A percentile compares a stretch with the other conserved stretches of the same genome.
Conservation (phyloP, 306 rosid species). For the Vigna nakashimae region DNA sequence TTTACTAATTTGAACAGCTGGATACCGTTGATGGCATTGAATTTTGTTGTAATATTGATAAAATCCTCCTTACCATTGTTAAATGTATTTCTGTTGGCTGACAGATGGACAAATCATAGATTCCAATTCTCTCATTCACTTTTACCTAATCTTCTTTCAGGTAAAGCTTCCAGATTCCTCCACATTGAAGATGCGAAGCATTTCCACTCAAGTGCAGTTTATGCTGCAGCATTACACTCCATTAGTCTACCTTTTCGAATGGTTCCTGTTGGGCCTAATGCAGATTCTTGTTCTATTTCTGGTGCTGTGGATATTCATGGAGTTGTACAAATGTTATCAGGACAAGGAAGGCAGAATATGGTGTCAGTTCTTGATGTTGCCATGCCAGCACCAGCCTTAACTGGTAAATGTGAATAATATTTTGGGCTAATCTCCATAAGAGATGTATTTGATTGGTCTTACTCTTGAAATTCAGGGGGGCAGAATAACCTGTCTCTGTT, state of each 20-base stretch:
- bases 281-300: constrained; percentile 59
- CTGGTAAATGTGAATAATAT: constrained; percentile 56
- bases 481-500: constrained; percentile 54
- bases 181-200: constrained; percentile 66
- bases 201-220: constrained; percentile 85
- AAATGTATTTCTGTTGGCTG: constrained; percentile 29
- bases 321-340: constrained; percentile 71
- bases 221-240: constrained; percentile 84
- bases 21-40: constrained; percentile 19
- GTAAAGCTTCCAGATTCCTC: constrained; percentile 72
- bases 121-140: constrained; percentile 28
- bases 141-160: constrained; percentile 47
- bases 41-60: constrained; percentile 3
- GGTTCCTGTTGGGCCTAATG: constrained; percentile 70
- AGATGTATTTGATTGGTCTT: constrained; percentile 46
- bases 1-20: constrained; percentile 10
- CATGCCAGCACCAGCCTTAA: constrained; percentile 83
- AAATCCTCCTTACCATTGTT: background rate
- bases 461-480: constrained; percentile 59
- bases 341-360: constrained; percentile 79
- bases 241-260: constrained; percentile 85
- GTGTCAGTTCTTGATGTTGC: constrained; percentile 82
- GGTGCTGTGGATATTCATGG: constrained; percentile 79
- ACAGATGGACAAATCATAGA: constrained; percentile 27
- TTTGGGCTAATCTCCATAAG: constrained; percentile 14